These are phyloP conservation scores for Barnettozyma pratensis DNA, from an alignment of 805 yeast species.

Conservation along the genomic window DNA sequence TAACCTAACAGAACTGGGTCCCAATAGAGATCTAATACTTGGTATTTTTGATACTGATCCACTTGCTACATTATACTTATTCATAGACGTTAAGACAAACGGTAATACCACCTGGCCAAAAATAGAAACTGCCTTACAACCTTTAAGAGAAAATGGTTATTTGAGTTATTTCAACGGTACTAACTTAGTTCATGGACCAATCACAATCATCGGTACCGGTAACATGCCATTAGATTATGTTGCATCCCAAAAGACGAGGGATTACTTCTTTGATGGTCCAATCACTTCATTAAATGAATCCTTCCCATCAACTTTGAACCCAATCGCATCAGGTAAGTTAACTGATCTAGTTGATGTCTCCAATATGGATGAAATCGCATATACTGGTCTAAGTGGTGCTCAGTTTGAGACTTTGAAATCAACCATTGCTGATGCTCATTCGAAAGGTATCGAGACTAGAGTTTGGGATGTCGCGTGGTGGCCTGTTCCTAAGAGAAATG, in stretches of 20 bases:
- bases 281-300: slow-evolving; percentile 24
- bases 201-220: slow-evolving; percentile 69
- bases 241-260: slow-evolving; percentile 30
- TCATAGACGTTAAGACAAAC: slow-evolving; percentile 60
- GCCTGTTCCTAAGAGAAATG: slow-evolving; percentile 47
- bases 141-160: slow-evolving; percentile 47
- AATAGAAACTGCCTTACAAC: slow-evolving; percentile 42
- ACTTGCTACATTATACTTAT: slow-evolving; percentile 50
- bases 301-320: slow-evolving; percentile 24
- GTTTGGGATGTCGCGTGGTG: slow-evolving; percentile 73
- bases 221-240: slow-evolving; percentile 46
- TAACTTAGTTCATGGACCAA: slow-evolving; percentile 43
- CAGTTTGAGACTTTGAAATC: slow-evolving; percentile 32
- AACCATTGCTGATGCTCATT: slow-evolving; percentile 40
- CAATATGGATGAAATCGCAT: slow-evolving; percentile 8
- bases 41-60: slow-evolving; percentile 44
- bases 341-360: slow-evolving; percentile 19
- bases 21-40: neutral
- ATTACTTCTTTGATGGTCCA: slow-evolving; percentile 49
- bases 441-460: slow-evolving; percentile 48
- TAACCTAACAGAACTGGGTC: slow-evolving; percentile 2
- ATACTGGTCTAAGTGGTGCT: slow-evolving; percentile 29
- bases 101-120: slow-evolving; percentile 41
- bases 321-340: slow-evolving; percentile 45
- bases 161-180: slow-evolving; percentile 40